Percentiles rank a stretch among this genome's conserved stretches.
phyloP scores from a whole-genome alignment of 352 stramenopile species.

The Thalassiosira mediterranea region DNA sequence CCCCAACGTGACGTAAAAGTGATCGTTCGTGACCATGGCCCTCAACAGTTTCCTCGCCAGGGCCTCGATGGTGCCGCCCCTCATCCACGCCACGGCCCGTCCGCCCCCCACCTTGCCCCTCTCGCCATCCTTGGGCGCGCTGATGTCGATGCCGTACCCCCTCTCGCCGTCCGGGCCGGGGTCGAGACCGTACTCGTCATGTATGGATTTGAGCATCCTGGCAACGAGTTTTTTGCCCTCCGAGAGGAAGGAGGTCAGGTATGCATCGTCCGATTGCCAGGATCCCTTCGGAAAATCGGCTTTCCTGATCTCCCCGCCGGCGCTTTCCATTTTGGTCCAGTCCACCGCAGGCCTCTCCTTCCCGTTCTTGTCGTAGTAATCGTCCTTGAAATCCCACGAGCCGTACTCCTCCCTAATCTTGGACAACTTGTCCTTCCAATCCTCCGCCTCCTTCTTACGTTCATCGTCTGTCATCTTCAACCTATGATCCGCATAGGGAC shows the following conservation, averaged over 20 bases:
- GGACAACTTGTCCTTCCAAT: conserved; percentile 26
- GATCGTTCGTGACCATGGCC: conserved; percentile 67
- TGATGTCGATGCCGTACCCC: background rate
- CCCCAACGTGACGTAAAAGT: conserved; percentile 61
- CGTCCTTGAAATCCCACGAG: conserved; percentile 58
- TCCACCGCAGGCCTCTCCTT: conserved; percentile 44
- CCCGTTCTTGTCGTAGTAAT: conserved; percentile 19
- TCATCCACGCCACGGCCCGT: conserved; percentile 36
- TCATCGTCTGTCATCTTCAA: conserved; percentile 39
- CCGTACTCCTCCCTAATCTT: conserved; percentile 37
- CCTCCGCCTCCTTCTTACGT: conserved; percentile 16
- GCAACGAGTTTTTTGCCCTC: conserved; percentile 55
- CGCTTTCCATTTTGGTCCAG: conserved; percentile 15
- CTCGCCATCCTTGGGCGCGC: background rate
- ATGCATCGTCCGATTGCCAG: conserved; percentile 68
- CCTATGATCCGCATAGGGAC: conserved; percentile 39
- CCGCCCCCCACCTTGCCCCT: background rate
- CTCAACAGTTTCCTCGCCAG: conserved; percentile 68
- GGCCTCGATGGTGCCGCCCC: conserved; percentile 39
- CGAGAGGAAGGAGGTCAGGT: conserved; percentile 47
- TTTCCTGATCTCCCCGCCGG: conserved; percentile 39
- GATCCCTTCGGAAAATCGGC: conserved; percentile 51
- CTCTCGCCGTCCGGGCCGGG: background rate
- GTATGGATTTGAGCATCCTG: conserved; percentile 59
- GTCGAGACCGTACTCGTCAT: conserved; percentile 57